Conservation (phyloP, 306 rosid species). For the Trifolium subterraneum region DNA sequence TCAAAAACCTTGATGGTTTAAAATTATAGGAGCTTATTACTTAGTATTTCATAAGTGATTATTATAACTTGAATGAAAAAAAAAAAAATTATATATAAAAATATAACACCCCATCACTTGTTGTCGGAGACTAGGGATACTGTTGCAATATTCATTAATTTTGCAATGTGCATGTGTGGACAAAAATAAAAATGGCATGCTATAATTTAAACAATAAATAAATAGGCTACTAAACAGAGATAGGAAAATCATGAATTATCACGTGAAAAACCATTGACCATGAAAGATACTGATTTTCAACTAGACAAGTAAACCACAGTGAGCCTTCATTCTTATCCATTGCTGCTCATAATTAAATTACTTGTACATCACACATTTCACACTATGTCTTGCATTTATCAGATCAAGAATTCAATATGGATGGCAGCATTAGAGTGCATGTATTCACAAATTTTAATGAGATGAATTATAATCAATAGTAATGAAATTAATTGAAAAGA, state of each 20-base stretch:
- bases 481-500: neutral
- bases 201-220: neutral
- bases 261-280: slow-evolving; percentile 13
- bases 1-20: too few species aligned
- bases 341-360: too few species aligned
- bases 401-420: neutral
- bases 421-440: slow-evolving; percentile 11
- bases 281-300: neutral
- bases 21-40: too few species aligned
- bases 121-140: slow-evolving; percentile 37
- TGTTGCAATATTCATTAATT: slow-evolving; percentile 26
- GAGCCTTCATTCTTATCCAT: too few species aligned
- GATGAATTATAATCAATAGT: neutral
- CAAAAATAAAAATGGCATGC: slow-evolving; percentile 8
- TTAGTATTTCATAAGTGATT: too few species aligned
- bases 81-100: neutral
- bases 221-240: neutral
- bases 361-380: too few species aligned
- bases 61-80: neutral
- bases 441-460: neutral
- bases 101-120: slow-evolving; percentile 3
- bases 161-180: neutral
- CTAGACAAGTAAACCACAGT: too few species aligned
- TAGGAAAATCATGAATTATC: neutral
- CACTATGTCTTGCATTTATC: neutral